Base-by-base conservation (phyloP, 1,284 basidiomycete genomes). In the Sanguinoderma infundibulare region DNA sequence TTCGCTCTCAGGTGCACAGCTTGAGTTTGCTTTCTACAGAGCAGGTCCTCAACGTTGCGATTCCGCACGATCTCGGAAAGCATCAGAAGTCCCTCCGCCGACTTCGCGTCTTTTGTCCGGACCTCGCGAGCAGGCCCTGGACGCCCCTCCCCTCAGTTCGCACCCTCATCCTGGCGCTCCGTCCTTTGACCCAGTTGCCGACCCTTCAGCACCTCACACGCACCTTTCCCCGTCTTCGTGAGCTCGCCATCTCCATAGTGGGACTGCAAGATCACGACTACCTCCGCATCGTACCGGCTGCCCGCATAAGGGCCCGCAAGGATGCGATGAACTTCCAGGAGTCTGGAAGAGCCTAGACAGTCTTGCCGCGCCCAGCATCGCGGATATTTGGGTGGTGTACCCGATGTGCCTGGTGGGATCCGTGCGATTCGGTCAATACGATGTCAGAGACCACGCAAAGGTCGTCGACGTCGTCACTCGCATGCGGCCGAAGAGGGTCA, bases 201-300 rank as follows among this genome's bases (percentile, higher is more conserved):
- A 5, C 10, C 12, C 49, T 62, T 5, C 52, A 2, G 1, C 55
- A 53, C 3, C 10, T 65, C 42, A 26, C 24, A 22, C 1, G 5
- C 9, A 28, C 50, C 4, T 62, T 65, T 32, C 64, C 64, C 12
- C 38, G 42, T 32, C 32, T 62, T 7, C 55, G 36, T 15, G 44
- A 62, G 53, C 52, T 65, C 7, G 14, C 51, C 26, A 30, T 60
- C 40, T 17, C 8, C 9, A 34, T 32, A 1, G 24, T 24, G n/a
- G n/a, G n/a, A n/a, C n/a, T n/a, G n/a, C n/a, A n/a, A n/a, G n/a
- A n/a, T n/a, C n/a, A n/a, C n/a, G n/a, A n/a, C n/a, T n/a, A n/a
- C n/a, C n/a, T n/a, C n/a, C n/a, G n/a, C n/a, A n/a, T n/a, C n/a
- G n/a, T n/a, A n/a, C n/a, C n/a, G n/a, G n/a, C 32, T 0, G 30